A percentile compares a stretch with the other conserved stretches of the same genome.
Evolutionary conservation across 2,329 filamentous ascomycete genomes (phyloP).

Genomic region (Gyromitra esculenta): DNA sequence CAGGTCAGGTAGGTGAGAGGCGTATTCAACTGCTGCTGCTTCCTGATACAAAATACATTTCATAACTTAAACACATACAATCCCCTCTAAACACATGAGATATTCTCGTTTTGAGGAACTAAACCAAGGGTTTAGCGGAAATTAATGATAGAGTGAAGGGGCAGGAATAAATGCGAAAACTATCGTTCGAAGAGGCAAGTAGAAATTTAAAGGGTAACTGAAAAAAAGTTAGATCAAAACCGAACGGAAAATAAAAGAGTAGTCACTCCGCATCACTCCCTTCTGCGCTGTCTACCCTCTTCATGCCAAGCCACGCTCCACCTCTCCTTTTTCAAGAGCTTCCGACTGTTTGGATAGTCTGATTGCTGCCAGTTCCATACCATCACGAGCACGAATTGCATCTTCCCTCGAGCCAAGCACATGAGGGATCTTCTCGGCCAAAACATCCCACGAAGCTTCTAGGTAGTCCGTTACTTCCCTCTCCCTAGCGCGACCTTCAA

Average conservation of each 20-base stretch:
- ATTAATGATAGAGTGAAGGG: background rate
- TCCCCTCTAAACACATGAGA: background rate
- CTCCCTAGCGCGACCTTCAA: background rate
- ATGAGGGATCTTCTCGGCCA: constrained; percentile 6
- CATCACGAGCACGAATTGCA: background rate
- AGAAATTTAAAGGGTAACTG: background rate
- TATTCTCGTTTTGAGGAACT: background rate
- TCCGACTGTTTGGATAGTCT: background rate
- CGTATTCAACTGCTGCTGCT: background rate
- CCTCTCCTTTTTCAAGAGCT: background rate
- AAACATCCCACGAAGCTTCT: constrained; percentile 10
- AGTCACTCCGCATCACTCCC: background rate
- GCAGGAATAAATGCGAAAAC: background rate
- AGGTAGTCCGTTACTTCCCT: constrained; percentile 8
- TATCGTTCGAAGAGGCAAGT: background rate
- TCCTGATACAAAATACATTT: background rate
- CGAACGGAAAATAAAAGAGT: background rate
- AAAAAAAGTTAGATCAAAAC: background rate
- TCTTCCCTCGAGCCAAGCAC: background rate
- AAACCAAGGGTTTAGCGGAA: background rate
- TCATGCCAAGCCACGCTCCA: background rate
- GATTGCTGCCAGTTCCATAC: background rate
- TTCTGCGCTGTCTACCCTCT: background rate
- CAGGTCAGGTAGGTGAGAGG: background rate
- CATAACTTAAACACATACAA: background rate